Evolutionary conservation across 371 early-diverging fungal genomes (phyloP).

Genomic region (Smittium culicis): DNA sequence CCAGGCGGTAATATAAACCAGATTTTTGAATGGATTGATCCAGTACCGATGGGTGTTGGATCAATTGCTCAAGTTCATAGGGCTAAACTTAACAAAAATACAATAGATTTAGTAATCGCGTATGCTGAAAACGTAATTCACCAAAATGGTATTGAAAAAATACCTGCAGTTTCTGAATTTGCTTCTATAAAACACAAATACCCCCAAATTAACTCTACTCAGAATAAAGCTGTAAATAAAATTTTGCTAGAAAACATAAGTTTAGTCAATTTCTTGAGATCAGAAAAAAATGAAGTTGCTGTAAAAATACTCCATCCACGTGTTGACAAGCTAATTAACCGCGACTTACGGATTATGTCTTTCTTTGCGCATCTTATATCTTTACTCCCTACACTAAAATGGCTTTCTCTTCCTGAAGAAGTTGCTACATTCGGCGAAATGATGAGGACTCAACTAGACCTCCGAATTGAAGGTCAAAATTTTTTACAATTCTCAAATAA

Average conservation of each 20-base stretch:
- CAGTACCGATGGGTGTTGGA: constrained; percentile 76
- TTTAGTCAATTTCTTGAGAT: background rate
- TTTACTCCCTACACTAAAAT: constrained; percentile 56
- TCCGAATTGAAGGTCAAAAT: constrained; percentile 69
- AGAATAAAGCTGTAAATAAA: background rate
- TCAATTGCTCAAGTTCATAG: constrained; percentile 89
- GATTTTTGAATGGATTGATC: constrained; percentile 60
- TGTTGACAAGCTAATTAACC: constrained; percentile 45
- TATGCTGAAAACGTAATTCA: no score
- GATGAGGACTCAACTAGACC: constrained; percentile 83
- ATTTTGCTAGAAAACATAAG: background rate
- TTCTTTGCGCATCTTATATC: constrained; percentile 49
- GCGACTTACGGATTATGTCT: constrained; percentile 68
- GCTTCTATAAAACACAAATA: background rate
- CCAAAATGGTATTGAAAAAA: background rate
- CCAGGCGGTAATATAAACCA: constrained; percentile 46
- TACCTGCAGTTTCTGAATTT: background rate
- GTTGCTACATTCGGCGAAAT: constrained; percentile 73
- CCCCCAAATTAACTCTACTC: background rate
- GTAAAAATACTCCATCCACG: constrained; percentile 89
- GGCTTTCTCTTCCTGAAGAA: constrained; percentile 78
- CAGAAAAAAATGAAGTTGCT: constrained; percentile 39
- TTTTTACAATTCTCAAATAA: constrained; percentile 50
- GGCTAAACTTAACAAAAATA: constrained; percentile 34
- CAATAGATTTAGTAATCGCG: no score